Percentiles rank a stretch among this genome's conserved stretches.
Conservation (phyloP, 2,329 filamentous ascomycete genomes). For the Rhexocercosporidium sp. region DNA sequence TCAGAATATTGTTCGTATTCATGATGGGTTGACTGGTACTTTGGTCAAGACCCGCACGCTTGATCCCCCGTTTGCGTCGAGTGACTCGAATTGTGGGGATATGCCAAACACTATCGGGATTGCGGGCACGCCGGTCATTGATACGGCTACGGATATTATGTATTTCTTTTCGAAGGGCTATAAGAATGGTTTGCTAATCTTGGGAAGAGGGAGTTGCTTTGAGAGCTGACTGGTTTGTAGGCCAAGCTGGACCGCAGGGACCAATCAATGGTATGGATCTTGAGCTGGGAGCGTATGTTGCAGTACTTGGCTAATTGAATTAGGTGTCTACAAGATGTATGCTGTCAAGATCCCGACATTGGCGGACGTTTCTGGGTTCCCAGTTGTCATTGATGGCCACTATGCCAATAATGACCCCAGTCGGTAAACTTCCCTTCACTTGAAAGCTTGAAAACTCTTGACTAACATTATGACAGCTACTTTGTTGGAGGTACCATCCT, state of each 20-base stretch:
- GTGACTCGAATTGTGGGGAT: conserved; percentile 24
- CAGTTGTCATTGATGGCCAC: conserved; percentile 26
- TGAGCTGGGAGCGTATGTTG: background rate
- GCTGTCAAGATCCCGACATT: conserved; percentile 26
- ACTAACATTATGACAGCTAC: conserved; percentile 6
- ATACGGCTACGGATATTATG: conserved; percentile 30
- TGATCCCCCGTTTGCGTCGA: conserved; percentile 49
- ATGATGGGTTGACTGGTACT: conserved; percentile 59
- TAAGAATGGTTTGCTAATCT: conserved; percentile 13
- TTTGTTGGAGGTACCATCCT: conserved; percentile 22
- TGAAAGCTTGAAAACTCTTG: background rate
- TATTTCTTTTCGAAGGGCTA: conserved; percentile 34
- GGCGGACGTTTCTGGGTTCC: conserved; percentile 21
- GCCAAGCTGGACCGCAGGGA: conserved; percentile 16
- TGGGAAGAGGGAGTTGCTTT: background rate
- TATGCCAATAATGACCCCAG: conserved; percentile 22
- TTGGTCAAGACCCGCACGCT: conserved; percentile 54
- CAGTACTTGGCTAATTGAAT: background rate
- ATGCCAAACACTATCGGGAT: conserved; percentile 31
- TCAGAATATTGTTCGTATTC: conserved; percentile 61
- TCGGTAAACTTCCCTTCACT: background rate
- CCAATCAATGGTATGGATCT: conserved; percentile 12
- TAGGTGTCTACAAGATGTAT: conserved; percentile 30
- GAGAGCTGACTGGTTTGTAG: conserved; percentile 2
- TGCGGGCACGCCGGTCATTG: conserved; percentile 29